phyloP scores from a whole-genome alignment of 1,284 basidiomycete species.

The Xerocomus amazonicus region DNA sequence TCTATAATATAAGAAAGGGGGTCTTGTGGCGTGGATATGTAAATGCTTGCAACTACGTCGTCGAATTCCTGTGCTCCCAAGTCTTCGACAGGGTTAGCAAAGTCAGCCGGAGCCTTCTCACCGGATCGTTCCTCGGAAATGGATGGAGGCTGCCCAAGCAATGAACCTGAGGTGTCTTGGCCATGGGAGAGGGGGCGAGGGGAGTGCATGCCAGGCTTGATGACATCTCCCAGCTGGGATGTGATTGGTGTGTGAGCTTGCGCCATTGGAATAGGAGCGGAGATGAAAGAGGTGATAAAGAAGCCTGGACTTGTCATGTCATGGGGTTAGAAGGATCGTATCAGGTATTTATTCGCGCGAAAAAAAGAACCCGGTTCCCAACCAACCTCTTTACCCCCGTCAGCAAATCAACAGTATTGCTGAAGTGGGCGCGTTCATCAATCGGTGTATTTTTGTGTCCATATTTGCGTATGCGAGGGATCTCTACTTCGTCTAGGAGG shows the following conservation, averaged over 20 bases:
- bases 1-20: conserved; percentile 41
- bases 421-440: conserved; percentile 2
- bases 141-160: conserved; percentile 41
- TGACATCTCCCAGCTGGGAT: conserved; percentile 13
- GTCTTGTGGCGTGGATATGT: conserved; percentile 24
- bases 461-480: conserved; percentile 28
- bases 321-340: conserved; percentile 26
- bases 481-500: conserved; percentile 29
- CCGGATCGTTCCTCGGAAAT: conserved; percentile 1
- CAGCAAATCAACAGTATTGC: conserved; percentile 10
- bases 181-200: conserved; percentile 32
- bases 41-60: conserved; percentile 26
- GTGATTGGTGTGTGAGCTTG: conserved; percentile 18
- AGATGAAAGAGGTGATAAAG: conserved; percentile 35
- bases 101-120: conserved; percentile 8
- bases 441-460: conserved; percentile 21
- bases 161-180: conserved; percentile 33
- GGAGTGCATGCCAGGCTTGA: conserved; percentile 18
- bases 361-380: conserved; percentile 8
- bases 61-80: conserved; percentile 22
- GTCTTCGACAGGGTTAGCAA: background rate
- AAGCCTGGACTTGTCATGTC: conserved; percentile 30
- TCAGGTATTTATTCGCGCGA: conserved; percentile 14
- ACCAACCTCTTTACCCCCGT: conserved; percentile 26
- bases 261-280: conserved; percentile 28